Conservation (phyloP, 2,329 filamentous ascomycete genomes). For the Aspergillus tanneri region DNA sequence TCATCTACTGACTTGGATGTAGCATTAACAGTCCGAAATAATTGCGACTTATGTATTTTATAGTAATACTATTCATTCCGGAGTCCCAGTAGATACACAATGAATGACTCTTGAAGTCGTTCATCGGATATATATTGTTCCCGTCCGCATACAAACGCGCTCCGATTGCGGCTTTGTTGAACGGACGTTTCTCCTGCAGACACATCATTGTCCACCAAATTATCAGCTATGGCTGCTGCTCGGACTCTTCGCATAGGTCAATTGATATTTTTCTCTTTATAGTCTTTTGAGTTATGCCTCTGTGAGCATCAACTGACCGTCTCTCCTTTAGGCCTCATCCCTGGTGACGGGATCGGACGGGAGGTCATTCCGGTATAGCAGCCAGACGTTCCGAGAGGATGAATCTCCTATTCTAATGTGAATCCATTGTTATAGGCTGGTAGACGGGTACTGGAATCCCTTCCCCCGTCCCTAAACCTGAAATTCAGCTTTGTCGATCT, state of each 20-base stretch:
- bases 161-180: slow-evolving; percentile 30
- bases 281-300: neutral
- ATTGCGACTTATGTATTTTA: no score
- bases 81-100: no score
- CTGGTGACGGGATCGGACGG: slow-evolving; percentile 95
- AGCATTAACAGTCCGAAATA: no score
- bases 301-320: slow-evolving; percentile 16
- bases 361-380: slow-evolving; percentile 81
- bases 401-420: slow-evolving; percentile 12
- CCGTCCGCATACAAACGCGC: slow-evolving; percentile 24
- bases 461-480: slow-evolving; percentile 84
- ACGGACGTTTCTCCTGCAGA: slow-evolving; percentile 10
- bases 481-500: slow-evolving; percentile 95
- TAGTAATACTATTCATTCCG: no score
- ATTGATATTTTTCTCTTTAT: slow-evolving; percentile 23
- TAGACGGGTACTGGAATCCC: slow-evolving; percentile 84
- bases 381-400: slow-evolving; percentile 1
- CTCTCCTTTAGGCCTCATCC: slow-evolving; percentile 72
- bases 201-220: slow-evolving; percentile 11
- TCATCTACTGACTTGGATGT: no score
- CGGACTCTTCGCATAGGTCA: slow-evolving; percentile 68
- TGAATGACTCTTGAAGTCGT: no score
- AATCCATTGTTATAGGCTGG: slow-evolving; percentile 56
- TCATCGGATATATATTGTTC: no score
- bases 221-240: slow-evolving; percentile 52